A percentile compares a stretch with the other conserved stretches of the same genome.
These are phyloP conservation scores for Beta macrorhiza DNA, from an alignment of 179 eudicot species.

Conservation along the genomic window DNA sequence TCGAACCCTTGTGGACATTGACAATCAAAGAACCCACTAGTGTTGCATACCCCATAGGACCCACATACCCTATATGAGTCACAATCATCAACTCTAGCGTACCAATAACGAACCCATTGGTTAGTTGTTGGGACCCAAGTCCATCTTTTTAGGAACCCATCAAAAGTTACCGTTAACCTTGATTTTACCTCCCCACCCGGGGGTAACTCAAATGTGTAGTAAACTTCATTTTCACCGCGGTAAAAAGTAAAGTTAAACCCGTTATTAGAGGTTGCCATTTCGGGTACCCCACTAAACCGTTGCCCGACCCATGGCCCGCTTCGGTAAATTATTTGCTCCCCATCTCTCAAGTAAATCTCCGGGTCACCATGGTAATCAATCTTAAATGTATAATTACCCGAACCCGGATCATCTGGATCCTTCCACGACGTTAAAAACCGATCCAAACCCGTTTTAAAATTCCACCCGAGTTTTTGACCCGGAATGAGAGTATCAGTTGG, in stretches of 20 bases:
- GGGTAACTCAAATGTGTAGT: constrained; percentile 39
- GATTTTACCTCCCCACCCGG: constrained; percentile 35
- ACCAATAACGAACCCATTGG: constrained; percentile 54
- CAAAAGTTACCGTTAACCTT: constrained; percentile 39
- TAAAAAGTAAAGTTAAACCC: constrained; percentile 38
- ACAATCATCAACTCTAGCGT: constrained; percentile 54
- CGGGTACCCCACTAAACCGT: constrained; percentile 82
- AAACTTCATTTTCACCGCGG: constrained; percentile 27
- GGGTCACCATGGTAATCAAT: constrained; percentile 59
- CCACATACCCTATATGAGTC: constrained; percentile 60
- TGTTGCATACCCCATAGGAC: constrained; percentile 47
- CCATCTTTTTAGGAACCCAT: constrained; percentile 39
- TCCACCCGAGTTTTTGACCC: constrained; percentile 46
- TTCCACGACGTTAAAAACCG: constrained; percentile 46
- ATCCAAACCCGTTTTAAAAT: constrained; percentile 28
- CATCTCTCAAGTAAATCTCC: constrained; percentile 35
- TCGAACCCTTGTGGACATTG: constrained; percentile 52
- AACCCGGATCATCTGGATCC: constrained; percentile 40
- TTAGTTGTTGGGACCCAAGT: constrained; percentile 43
- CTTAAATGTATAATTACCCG: constrained; percentile 46
- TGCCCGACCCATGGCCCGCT: constrained; percentile 92
- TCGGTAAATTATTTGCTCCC: constrained; percentile 27
- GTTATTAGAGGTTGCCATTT: constrained; percentile 38
- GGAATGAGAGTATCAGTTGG: constrained; percentile 48
- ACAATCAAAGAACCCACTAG: constrained; percentile 41